Base-by-base conservation (phyloP, 2,329 filamentous ascomycete species). In the Talaromyces sp. region DNA sequence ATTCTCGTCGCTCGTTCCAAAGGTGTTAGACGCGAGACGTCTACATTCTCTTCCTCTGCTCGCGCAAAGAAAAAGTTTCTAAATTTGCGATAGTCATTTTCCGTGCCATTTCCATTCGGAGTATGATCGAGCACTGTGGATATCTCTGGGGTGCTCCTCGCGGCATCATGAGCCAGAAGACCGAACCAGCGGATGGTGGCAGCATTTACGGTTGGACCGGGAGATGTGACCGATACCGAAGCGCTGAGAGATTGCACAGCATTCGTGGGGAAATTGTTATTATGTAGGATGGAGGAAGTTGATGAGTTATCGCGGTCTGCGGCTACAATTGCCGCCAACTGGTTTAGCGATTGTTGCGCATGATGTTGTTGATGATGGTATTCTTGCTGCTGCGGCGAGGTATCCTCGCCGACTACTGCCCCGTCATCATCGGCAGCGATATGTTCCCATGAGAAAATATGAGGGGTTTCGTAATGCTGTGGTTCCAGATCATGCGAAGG, bases 141-240 rank as follows among this genome's bases (percentile, higher is more conserved):
- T 33, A 54, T 35, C 9, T 33, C 50, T 3, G n/a, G 39, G 22
- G 39, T 60, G 5, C 43, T 47, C n/a, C 57, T 41, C 7, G 43
- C 57, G 39, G 60, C 64, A 63, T 64, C 63, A 27, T 65, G 65
- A 22, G 68, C 63, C 35, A 69, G 64, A 11, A 71, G 67, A 16
- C 68, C 71, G 41, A 71, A 70, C 66, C 71, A 70, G 37, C 56
- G 45, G 10, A 67, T 66, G 59, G 68, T 69, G n/a, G 68, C 71
- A 65, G 65, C 57, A 13, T 48, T 60, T 22, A 60, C 43, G 10
- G 57, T 60, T 43, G 57, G 57, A 19, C 57, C 57, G 1, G 57
- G 57, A 2, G 57, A 60, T 39, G 41, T 39, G 13, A 48, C 13
- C 14, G 57, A 60, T 14, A 39, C 39, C 6, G 50, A 54, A 14